Base-by-base conservation (phyloP, 805 yeast species). In the Wickerhamomyces rabaulensis region DNA sequence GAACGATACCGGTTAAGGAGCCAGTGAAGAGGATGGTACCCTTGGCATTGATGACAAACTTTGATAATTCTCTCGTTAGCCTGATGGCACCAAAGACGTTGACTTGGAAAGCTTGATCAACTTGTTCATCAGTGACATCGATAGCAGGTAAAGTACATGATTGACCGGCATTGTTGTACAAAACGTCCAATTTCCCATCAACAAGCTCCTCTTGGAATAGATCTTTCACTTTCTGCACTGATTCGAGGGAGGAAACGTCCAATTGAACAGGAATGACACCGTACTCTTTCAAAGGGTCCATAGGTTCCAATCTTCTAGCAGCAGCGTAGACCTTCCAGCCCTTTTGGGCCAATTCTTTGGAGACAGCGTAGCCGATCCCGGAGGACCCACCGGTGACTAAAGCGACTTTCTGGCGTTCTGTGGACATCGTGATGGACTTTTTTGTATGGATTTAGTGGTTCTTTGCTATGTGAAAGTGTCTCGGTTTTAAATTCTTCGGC, bases 21-120 rank as follows among this genome's bases (percentile, higher is more conserved):
- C 94, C 94, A 0, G 94, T 85, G 63, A 83, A 84, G 0, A 82
- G 80, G 48, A 87, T 75, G 0, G 79, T 76, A 3, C 92, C 94
- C 54, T 81, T 71, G 1, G 86, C 80, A 33, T 76, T 76, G 50
- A 86, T 82, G 12, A 84, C 51, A 50, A 78, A 68, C 15, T 74
- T 73, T 1, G 70, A 54, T 38, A 87, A 72, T 53, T 79, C 87
- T 27, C 89, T 69, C 1, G 79, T 75, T 56, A 84, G 43, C 56
- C 87, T 73, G 43, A 84, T 71, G 3, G 87, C 87, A 0, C 87
- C 94, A 60, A 76, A 74, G 0, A 86, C 86, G 58, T 87, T 87
- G 19, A 83, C 87, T 42, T 76, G 73, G 58, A 78, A 79, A 46
- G 81, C 76, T 51, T 73, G 73, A 31, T 63, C 66, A 25, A 80